Evolutionary conservation across 2,329 filamentous ascomycete genomes (phyloP).

Genomic region (Colletotrichum incanum): DNA sequence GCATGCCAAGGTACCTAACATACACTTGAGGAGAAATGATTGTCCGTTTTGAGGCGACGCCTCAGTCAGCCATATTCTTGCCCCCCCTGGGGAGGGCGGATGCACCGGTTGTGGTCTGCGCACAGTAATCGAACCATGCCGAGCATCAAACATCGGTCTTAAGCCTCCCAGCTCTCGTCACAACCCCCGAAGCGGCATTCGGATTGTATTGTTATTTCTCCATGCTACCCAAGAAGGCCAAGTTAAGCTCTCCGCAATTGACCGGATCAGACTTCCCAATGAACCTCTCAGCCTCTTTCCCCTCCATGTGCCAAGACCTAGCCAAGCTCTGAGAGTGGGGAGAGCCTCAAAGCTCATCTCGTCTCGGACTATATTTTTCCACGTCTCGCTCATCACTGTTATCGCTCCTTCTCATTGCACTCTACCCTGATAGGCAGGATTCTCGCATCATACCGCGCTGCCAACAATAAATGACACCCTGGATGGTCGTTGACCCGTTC

Average conservation of each 20-base stretch:
- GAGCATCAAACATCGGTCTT: background rate
- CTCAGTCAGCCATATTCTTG: background rate
- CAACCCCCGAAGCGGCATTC: too few relatives aligned
- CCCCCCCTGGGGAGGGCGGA: background rate
- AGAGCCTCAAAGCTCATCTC: slow-evolving; percentile 30
- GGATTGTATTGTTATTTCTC: background rate
- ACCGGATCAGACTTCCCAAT: slow-evolving; percentile 1
- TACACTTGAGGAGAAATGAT: background rate
- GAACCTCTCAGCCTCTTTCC: background rate
- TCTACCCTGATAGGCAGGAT: background rate
- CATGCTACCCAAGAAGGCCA: background rate
- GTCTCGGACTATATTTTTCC: slow-evolving; percentile 38
- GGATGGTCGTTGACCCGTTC: background rate
- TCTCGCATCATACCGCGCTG: background rate
- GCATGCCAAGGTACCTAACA: background rate
- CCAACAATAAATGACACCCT: background rate
- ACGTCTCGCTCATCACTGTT: slow-evolving; percentile 33
- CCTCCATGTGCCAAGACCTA: slow-evolving; percentile 27
- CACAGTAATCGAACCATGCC: background rate
- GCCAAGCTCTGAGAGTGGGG: slow-evolving; percentile 31
- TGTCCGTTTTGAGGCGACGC: background rate
- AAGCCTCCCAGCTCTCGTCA: background rate
- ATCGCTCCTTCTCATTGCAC: background rate
- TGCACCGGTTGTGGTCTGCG: background rate
- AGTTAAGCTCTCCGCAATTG: background rate